Evolutionary conservation across 208 protist genomes (phyloP), one percentile per base, ranked within the genome.

Genomic region (Trypanosoma cruzi): DNA sequence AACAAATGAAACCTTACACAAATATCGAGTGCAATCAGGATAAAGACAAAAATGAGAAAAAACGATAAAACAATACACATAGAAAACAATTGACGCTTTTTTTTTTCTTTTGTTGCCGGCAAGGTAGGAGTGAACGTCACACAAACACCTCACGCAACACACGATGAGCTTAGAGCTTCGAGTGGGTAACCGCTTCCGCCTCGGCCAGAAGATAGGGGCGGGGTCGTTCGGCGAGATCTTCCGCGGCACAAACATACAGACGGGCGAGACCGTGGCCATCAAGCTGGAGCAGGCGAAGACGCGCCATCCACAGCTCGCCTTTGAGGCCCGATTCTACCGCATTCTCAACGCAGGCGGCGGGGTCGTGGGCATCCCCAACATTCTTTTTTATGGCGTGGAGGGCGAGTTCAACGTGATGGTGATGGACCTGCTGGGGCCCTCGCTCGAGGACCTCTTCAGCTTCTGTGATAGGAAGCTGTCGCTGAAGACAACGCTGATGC

Each of bases 191-290:
- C 49, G 40, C 20, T 72, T 57, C 26, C 48, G 94, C 49, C 88
- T 99, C 52, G 97, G 91, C 37, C 86, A 97, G 61, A 99, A 99
- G 89, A 99, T 99, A 77, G 99, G 99, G 22, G 84, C 82, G 37
- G 99, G 99, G 24, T 93, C 85, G 59, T 98, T 98, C 68, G 94
- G 94, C 46, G 94, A 98, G 67, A 97, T 98, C 68, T 98, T 95
- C 78, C 86, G 88, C 31, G 94, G 90, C 55, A 97, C 89, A 3
- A 94, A 96, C 68, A 96, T 96, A 53, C 84, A 94, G 67, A 97
- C 88, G 1, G 82, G 84, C 40, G 90, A 97, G 52, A 80, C 86
- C 20, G 90, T 97, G 6, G 95, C 95, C 57, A 94, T 98, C 70
- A 98, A 98, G 75, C 77, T 97, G 10, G 95, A 98, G 75, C 86